phyloP scores from a whole-genome alignment of 1,284 basidiomycete species.

The Sporisorium exsertum region DNA sequence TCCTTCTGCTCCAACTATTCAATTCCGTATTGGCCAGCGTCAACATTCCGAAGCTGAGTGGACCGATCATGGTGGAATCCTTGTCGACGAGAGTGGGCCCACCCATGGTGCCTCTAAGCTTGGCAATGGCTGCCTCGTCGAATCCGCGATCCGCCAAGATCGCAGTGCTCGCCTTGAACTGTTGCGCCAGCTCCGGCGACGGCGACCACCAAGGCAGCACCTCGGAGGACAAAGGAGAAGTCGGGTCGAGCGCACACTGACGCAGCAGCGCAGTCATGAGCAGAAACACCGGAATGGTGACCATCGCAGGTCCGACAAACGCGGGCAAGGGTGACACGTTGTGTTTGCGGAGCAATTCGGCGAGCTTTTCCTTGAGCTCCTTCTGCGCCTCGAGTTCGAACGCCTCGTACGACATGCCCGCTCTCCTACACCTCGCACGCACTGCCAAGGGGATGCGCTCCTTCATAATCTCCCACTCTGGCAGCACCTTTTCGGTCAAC shows the following conservation, averaged over 20 bases:
- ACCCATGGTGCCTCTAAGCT: slow-evolving; percentile 53
- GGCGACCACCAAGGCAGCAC: slow-evolving; percentile 65
- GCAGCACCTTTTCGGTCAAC: slow-evolving; percentile 78
- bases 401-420: slow-evolving; percentile 74
- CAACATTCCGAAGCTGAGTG: slow-evolving; percentile 59
- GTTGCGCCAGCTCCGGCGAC: slow-evolving; percentile 50
- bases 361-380: slow-evolving; percentile 53
- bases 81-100: slow-evolving; percentile 62
- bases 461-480: slow-evolving; percentile 75
- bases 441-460: slow-evolving; percentile 70
- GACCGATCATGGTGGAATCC: slow-evolving; percentile 62
- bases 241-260: slow-evolving; percentile 47
- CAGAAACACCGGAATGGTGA: slow-evolving; percentile 63
- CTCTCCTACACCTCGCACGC: slow-evolving; percentile 73
- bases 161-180: slow-evolving; percentile 52
- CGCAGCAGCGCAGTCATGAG: slow-evolving; percentile 58
- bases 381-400: slow-evolving; percentile 70
- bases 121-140: slow-evolving; percentile 47
- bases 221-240: slow-evolving; percentile 48
- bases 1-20: slow-evolving; percentile 53
- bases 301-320: slow-evolving; percentile 54
- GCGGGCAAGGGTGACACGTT: slow-evolving; percentile 58
- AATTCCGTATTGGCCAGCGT: slow-evolving; percentile 64
- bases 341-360: slow-evolving; percentile 50
- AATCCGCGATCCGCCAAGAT: slow-evolving; percentile 62